These are phyloP conservation scores for Litchi chinensis DNA, from an alignment of 345 rosid genomes.

Conservation along the genomic window DNA sequence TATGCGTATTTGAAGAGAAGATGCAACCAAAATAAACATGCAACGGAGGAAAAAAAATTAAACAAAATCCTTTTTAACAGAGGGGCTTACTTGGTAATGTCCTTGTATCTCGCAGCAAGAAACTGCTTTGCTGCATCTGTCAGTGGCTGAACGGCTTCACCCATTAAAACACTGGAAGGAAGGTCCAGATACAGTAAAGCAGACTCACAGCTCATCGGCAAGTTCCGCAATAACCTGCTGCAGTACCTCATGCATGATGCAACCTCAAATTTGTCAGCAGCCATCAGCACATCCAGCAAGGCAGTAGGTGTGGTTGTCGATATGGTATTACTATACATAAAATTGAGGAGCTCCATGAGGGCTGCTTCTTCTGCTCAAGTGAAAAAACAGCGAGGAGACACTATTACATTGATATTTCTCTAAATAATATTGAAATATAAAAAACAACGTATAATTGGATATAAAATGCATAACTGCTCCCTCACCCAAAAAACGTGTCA, in stretches of 20 bases:
- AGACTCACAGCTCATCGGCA: conserved; percentile 76
- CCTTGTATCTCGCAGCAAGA: conserved; percentile 62
- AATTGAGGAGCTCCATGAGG: conserved; percentile 73
- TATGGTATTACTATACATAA: conserved; percentile 63
- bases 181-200: conserved; percentile 80
- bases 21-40: background rate
- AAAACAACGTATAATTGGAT: background rate
- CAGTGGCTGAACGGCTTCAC: conserved; percentile 78
- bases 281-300: conserved; percentile 70
- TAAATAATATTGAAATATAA: background rate
- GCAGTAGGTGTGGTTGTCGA: conserved; percentile 51
- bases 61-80: conserved; percentile 5
- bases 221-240: conserved; percentile 55
- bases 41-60: background rate
- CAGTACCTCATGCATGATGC: conserved; percentile 85
- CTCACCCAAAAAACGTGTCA: background rate
- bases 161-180: conserved; percentile 67
- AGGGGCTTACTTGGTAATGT: conserved; percentile 52
- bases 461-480: conserved; percentile 1
- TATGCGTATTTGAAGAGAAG: background rate
- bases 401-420: background rate
- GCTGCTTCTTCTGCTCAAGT: conserved; percentile 74
- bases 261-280: conserved; percentile 86
- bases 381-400: conserved; percentile 6
- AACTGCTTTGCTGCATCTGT: conserved; percentile 70